Evolutionary conservation across 176 grass and related monocot species (phyloP).

Genomic region (Musa itinerans): DNA sequence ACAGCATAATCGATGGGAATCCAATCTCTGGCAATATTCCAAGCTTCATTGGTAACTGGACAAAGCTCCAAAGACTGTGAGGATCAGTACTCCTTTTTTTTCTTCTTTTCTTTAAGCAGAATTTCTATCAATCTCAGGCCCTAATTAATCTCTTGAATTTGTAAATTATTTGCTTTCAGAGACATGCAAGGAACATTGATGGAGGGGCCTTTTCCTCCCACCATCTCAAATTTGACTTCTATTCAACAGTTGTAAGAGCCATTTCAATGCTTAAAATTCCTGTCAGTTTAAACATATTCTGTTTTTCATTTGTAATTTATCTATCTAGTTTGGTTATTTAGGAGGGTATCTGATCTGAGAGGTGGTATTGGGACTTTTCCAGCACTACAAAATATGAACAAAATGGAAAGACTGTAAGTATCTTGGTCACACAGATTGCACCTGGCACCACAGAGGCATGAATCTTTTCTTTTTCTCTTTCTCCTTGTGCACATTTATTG

Average conservation of each 20-base stretch:
- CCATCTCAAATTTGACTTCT: background rate
- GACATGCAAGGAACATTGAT: slow-evolving; percentile 14
- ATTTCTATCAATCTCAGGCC: background rate
- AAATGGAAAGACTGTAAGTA: slow-evolving; percentile 2
- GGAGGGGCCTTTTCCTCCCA: slow-evolving; percentile 15
- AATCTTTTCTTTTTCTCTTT: background rate
- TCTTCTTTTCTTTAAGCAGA: background rate
- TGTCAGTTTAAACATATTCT: background rate
- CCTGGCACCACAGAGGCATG: background rate
- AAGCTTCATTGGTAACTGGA: slow-evolving; percentile 15
- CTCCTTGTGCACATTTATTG: background rate
- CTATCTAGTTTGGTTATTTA: background rate
- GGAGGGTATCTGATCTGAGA: slow-evolving; percentile 12
- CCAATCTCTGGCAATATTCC: slow-evolving; percentile 12
- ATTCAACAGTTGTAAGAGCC: background rate
- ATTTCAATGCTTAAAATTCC: background rate
- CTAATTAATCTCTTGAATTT: background rate
- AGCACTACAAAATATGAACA: slow-evolving; percentile 3
- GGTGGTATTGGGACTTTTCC: slow-evolving; percentile 2
- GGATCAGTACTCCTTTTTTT: background rate
- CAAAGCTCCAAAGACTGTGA: background rate
- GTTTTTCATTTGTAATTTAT: background rate
- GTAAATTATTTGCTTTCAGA: background rate
- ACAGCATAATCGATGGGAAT: slow-evolving; percentile 14
- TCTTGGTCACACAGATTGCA: background rate